Evolutionary conservation across 371 early-diverging fungal species (phyloP), one percentile per base, ranked within the genome.

Genomic region (Mortierella sp.): DNA sequence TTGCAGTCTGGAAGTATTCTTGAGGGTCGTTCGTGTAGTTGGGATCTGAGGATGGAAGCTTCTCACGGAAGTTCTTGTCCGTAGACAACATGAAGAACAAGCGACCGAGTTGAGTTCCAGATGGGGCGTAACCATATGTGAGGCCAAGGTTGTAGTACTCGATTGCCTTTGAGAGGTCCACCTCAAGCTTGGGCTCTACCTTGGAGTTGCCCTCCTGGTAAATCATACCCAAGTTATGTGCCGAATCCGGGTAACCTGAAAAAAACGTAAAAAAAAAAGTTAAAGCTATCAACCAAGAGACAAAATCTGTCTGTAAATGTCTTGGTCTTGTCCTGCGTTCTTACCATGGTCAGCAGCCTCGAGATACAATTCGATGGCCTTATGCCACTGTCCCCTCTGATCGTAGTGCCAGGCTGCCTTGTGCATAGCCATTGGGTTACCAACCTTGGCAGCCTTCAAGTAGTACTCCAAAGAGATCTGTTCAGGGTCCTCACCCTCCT

Each of bases 391-490:
- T 60, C 86, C 81, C 65, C 75, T 74, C 50, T 83, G 75, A 61
- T 90, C 90, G 9, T 82, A 85, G 68, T 88, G 86, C 83, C 85
- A 90, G 10, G 83, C 90, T 6, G 84, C 53, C 67, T 90, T 90
- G 76, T 90, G 90, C 76, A 85, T 85, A 0, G 88, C 90, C 90
- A 90, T 90, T 22, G 90, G 90, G 69, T 90, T 90, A 9, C 85
- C 85, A 40, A 63, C 58, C 43, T 86, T 84, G 9, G 88, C 89
- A 50, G 90, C 90, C 70, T 88, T 87, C 50, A 79, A 67, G 47
- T 87, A 90, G 84, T 86, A 90, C 41, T 84, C 83, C 58, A 82
- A 78, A 45, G 89, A 86, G 24, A 87, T 59, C 50, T 76, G 68
- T 72, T 90, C 87, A 52, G 88, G 78, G 79, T 89, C 86, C 65